Conservation (phyloP, 116 monocot species). For the Trichopus zeylanicus region DNA sequence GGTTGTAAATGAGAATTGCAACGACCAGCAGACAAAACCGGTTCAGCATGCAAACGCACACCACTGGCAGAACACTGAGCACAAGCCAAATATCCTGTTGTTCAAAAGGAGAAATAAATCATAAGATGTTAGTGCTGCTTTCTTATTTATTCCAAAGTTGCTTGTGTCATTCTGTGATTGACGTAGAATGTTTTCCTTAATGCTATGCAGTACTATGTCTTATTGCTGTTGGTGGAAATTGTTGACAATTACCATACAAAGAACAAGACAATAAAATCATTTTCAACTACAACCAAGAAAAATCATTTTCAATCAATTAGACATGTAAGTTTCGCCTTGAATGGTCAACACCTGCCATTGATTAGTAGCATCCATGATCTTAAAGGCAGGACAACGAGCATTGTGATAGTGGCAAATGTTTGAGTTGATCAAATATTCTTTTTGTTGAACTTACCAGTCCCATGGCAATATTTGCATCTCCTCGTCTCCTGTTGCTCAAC, state of each 20-base stretch:
- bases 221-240: too few species aligned
- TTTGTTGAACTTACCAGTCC: constrained; percentile 44
- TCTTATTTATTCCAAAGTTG: background rate
- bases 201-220: too few species aligned
- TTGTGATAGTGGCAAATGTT: background rate
- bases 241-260: background rate
- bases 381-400: background rate
- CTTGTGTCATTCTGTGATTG: background rate
- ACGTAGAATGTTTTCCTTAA: too few species aligned
- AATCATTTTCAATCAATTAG: too few species aligned
- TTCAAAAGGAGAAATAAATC: constrained; percentile 3
- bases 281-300: too few species aligned
- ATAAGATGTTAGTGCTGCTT: background rate
- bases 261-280: background rate
- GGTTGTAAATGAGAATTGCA: constrained; percentile 30
- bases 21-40: constrained; percentile 27
- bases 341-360: background rate
- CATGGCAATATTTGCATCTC: constrained; percentile 89
- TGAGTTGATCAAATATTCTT: background rate
- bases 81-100: constrained; percentile 71
- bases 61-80: constrained; percentile 77
- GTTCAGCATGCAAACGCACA: constrained; percentile 32
- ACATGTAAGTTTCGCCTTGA: too few species aligned
- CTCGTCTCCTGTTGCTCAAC: constrained; percentile 86
- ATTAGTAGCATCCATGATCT: background rate